A percentile compares a stretch with the other conserved stretches of the same genome.
phyloP scores from a whole-genome alignment of 805 yeast species.

The Zygosaccharomyces bailii region DNA sequence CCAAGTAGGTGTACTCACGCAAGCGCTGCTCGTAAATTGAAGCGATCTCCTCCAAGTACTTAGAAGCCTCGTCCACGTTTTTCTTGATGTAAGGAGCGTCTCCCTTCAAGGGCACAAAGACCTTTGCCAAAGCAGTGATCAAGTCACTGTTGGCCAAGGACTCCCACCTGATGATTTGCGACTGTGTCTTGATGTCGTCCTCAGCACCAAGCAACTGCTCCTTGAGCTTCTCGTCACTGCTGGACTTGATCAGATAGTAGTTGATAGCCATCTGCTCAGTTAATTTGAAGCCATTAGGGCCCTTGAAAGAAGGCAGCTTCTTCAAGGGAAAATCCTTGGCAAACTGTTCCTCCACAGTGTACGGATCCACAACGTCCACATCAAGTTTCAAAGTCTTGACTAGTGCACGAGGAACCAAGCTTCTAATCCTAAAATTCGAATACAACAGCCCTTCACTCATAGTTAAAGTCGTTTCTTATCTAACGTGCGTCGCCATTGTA shows the following conservation, averaged over 20 bases:
- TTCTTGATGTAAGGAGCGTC: conserved; percentile 79
- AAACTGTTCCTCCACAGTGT: conserved; percentile 39
- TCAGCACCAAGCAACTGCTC: conserved; percentile 53
- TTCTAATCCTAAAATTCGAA: conserved; percentile 42
- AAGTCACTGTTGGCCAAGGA: conserved; percentile 73
- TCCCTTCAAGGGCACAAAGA: conserved; percentile 61
- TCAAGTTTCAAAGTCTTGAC: conserved; percentile 60
- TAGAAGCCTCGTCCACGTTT: conserved; percentile 46
- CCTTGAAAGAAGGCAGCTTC: conserved; percentile 65
- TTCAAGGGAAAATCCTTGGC: conserved; percentile 57
- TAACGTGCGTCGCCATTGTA: neutral
- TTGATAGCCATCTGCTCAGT: conserved; percentile 65
- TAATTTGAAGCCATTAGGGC: conserved; percentile 69
- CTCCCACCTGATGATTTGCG: conserved; percentile 65
- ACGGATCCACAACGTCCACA: conserved; percentile 43
- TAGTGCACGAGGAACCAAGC: conserved; percentile 45
- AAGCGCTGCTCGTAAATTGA: conserved; percentile 54
- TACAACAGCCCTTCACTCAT: conserved; percentile 73
- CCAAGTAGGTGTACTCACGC: conserved; percentile 63
- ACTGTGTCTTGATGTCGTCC: conserved; percentile 38
- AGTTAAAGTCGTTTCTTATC: neutral
- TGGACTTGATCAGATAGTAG: conserved; percentile 44
- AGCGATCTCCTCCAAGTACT: conserved; percentile 40
- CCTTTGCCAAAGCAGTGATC: conserved; percentile 43
- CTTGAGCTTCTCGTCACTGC: conserved; percentile 36